Base-by-base conservation (phyloP, 2,329 filamentous ascomycete species). In the Cadophora luteo-olivacea region DNA sequence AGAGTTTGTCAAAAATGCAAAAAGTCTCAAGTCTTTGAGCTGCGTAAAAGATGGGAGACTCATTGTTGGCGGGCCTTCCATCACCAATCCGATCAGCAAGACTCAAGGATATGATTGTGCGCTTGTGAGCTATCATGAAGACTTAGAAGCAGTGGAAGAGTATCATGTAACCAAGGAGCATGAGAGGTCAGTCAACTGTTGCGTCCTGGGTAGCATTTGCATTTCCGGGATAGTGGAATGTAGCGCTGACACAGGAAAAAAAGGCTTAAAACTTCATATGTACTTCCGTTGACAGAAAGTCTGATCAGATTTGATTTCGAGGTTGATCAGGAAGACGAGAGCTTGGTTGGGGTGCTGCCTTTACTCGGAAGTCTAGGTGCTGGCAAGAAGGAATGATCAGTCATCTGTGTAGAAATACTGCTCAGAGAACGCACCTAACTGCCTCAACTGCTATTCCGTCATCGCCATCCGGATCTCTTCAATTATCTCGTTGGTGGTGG, bases 101-200 rank as follows among this genome's bases (percentile, higher is more conserved):
- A 73, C 70, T 63, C 70, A 72, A 60, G 72, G 73, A 2, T 74
- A 70, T 61, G 68, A 74, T 14, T 68, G 58, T 45, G 70, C 69
- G 48, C 68, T 74, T 61, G 61, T 74, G 61, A 74, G 73, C 60
- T 72, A 69, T 52, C 72, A 74, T 69, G 54, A 45, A 32, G 62
- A 72, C 58, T 41, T 66, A 16, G 60, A 58, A 16, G 69, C 66
- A 5, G 51, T 74, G 54, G 65, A 54, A n/a, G 72, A 72, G 48
- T 74, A 74, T 45, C 73, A 74, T 25, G 62, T 61, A 29, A 74
- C 70, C 64, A 57, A 68, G 36, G 72, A 74, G 55, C 71, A 74
- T 69, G 66, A 65, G 24, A 32, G 57, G 72, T 72, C 57, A 58
- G 69, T 69, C 12, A 8, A 24, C 25, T 12, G 48, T 52, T 19